Evolutionary conservation across 2,329 filamentous ascomycete species (phyloP).

Genomic region (Colletotrichum tamarilloi): DNA sequence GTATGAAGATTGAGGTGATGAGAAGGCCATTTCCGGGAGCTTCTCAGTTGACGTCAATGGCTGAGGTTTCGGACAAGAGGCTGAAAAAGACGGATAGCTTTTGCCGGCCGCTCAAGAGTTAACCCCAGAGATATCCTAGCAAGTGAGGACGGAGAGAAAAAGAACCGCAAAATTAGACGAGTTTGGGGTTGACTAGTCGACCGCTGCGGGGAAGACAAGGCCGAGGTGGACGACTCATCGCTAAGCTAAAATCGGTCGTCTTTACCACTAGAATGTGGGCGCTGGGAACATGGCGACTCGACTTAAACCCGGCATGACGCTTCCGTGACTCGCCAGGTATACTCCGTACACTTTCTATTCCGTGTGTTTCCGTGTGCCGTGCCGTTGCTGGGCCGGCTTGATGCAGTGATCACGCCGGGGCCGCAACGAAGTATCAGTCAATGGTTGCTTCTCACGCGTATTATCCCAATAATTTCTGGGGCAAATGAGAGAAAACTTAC

Average conservation of each 20-base stretch:
- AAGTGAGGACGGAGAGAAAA: conserved; percentile 13
- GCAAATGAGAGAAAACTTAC: neutral
- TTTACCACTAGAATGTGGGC: neutral
- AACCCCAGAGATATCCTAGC: conserved; percentile 11
- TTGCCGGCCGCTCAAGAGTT: neutral
- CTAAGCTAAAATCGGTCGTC: neutral
- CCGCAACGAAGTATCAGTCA: neutral
- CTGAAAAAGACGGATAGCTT: neutral
- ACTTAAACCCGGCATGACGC: neutral
- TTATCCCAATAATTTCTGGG: neutral
- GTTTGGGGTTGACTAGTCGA: conserved; percentile 20
- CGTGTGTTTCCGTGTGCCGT: neutral
- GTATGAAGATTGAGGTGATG: neutral
- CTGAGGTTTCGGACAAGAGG: neutral
- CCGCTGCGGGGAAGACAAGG: conserved; percentile 21
- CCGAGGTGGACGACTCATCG: neutral
- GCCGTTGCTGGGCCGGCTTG: neutral
- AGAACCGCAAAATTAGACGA: conserved; percentile 22
- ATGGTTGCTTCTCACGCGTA: neutral
- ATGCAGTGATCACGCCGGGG: neutral
- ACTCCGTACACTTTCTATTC: neutral
- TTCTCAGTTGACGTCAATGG: neutral
- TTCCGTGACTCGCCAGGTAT: neutral
- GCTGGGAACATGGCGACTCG: neutral
- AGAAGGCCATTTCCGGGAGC: neutral